Evolutionary conservation across 805 yeast species (phyloP).

Genomic region (Saccharomyces kudriavzevii): DNA sequence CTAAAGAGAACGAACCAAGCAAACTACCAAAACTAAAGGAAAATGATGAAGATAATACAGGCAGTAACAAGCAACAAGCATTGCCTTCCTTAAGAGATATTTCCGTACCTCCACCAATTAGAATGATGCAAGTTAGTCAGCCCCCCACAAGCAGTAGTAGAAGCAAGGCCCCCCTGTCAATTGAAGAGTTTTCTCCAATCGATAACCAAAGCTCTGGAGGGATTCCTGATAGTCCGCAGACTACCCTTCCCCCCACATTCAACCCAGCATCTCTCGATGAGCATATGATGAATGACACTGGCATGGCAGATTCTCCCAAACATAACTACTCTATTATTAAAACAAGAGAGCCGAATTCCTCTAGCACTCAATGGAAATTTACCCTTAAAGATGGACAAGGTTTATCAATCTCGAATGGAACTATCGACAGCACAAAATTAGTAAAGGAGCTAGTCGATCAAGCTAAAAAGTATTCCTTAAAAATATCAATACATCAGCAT

Average conservation of each 20-base stretch:
- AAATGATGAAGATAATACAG: neutral
- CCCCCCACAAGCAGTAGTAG: slow-evolving; percentile 1
- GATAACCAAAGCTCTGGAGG: neutral
- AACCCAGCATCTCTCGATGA: neutral
- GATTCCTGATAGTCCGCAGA: neutral
- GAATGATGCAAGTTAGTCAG: neutral
- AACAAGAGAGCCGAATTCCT: slow-evolving; percentile 3
- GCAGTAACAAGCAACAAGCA: neutral
- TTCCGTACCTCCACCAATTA: slow-evolving; percentile 2
- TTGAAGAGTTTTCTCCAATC: neutral
- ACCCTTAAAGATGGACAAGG: slow-evolving; percentile 41
- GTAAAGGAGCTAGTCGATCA: slow-evolving; percentile 52
- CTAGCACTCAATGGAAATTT: slow-evolving; percentile 55
- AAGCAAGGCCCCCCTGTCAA: neutral
- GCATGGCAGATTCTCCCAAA: neutral
- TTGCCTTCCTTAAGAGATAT: slow-evolving; percentile 6
- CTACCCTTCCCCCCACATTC: neutral
- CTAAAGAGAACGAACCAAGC: neutral
- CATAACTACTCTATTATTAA: neutral
- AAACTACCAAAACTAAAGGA: neutral
- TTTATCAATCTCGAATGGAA: slow-evolving; percentile 42
- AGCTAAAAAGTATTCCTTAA: slow-evolving; percentile 49
- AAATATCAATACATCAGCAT: slow-evolving; percentile 75
- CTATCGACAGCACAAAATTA: slow-evolving; percentile 43
- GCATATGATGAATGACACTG: neutral